Evolutionary conservation across 2,329 filamentous ascomycete species (phyloP).

Genomic region (Tympanopsis confertula): DNA sequence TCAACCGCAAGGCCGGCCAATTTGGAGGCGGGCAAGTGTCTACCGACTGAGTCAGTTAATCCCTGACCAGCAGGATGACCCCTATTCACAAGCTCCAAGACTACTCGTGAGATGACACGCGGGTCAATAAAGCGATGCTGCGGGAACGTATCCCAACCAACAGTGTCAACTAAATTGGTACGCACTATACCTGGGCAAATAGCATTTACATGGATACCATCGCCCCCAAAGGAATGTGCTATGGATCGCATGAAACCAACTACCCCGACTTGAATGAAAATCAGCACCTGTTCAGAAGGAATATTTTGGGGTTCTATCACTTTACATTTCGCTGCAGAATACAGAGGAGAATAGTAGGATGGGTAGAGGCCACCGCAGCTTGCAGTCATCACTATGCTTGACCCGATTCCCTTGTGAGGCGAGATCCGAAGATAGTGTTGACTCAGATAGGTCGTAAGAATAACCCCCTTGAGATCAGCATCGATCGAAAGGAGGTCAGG

Average conservation of each 20-base stretch:
- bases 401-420: slow-evolving; percentile 9
- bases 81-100: neutral
- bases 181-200: slow-evolving; percentile 18
- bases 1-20: slow-evolving; percentile 12
- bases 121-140: neutral
- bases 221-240: slow-evolving; percentile 6
- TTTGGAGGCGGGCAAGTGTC: slow-evolving; percentile 14
- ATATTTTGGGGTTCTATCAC: neutral
- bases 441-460: slow-evolving; percentile 25
- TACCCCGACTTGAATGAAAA: neutral
- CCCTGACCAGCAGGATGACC: neutral
- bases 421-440: slow-evolving; percentile 24
- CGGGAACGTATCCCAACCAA: slow-evolving; percentile 13
- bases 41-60: neutral
- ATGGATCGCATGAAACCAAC: neutral
- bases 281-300: neutral
- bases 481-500: slow-evolving; percentile 22
- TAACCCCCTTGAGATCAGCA: slow-evolving; percentile 25
- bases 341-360: neutral
- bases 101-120: neutral
- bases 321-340: neutral
- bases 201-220: neutral
- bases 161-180: slow-evolving; percentile 18
- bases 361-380: slow-evolving; percentile 14
- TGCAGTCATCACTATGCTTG: slow-evolving; percentile 20